phyloP scores from a whole-genome alignment of 1,139 yeast species.

The Suhomyces ambrosiae region DNA sequence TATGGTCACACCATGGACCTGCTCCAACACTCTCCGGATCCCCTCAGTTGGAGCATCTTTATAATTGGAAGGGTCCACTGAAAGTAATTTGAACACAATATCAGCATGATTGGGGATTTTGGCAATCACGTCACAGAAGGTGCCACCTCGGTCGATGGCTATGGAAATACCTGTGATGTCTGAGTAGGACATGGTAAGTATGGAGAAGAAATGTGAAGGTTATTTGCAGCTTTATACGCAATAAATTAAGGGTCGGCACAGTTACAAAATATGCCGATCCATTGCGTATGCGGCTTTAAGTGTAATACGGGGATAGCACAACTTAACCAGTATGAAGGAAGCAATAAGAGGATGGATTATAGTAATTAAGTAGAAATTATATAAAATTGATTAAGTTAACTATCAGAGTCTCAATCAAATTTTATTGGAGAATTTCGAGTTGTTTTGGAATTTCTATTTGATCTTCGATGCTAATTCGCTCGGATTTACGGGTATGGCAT shows the following conservation, averaged over 20 bases:
- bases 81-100: slow-evolving; percentile 61
- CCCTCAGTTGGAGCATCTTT: slow-evolving; percentile 92
- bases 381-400: too few species aligned
- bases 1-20: slow-evolving; percentile 50
- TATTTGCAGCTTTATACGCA: background rate
- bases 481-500: too few species aligned
- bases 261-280: slow-evolving; percentile 3
- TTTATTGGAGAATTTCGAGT: too few species aligned
- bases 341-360: too few species aligned
- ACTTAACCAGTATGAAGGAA: too few species aligned
- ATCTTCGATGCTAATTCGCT: too few species aligned
- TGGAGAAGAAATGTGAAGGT: background rate
- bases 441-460: too few species aligned
- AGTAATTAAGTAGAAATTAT: too few species aligned
- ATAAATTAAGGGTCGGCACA: slow-evolving; percentile 2
- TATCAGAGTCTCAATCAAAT: too few species aligned
- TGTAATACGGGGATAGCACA: too few species aligned
- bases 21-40: slow-evolving; percentile 73
- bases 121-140: slow-evolving; percentile 80
- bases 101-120: slow-evolving; percentile 46
- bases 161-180: slow-evolving; percentile 18
- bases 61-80: slow-evolving; percentile 86
- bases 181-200: slow-evolving; percentile 5
- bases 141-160: slow-evolving; percentile 69
- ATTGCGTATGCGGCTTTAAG: background rate